Conservation (phyloP, 2,329 filamentous ascomycete species). For the Tetracladium maxilliforme region DNA sequence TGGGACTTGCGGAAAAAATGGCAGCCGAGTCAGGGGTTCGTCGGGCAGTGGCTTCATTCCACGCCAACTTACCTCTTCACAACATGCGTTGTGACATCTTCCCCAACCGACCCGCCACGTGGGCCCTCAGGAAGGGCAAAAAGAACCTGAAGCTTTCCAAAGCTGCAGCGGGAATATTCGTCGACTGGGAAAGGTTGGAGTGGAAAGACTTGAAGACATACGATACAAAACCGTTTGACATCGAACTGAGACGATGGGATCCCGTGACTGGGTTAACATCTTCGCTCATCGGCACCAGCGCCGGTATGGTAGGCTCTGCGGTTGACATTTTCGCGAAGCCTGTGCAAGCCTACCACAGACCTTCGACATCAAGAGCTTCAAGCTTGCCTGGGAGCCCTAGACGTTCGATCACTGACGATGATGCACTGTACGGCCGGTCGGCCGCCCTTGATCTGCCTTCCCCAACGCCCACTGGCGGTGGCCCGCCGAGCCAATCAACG, state of each 20-base stretch:
- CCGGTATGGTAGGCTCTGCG: constrained; percentile 2
- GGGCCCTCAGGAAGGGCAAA: constrained; percentile 23
- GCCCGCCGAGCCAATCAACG: too few species aligned
- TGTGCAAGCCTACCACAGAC: neutral
- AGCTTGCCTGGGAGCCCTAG: too few species aligned
- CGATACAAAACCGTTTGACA: constrained; percentile 20
- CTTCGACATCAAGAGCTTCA: too few species aligned
- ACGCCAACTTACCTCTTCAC: constrained; percentile 18
- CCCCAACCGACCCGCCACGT: constrained; percentile 31
- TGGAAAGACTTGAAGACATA: constrained; percentile 31
- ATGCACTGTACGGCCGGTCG: too few species aligned
- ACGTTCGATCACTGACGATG: too few species aligned
- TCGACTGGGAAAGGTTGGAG: constrained; percentile 33
- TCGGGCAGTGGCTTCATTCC: constrained; percentile 23
- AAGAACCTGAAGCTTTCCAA: constrained; percentile 30
- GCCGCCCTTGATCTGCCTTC: too few species aligned
- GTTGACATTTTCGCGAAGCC: constrained; percentile 5
- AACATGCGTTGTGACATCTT: constrained; percentile 19
- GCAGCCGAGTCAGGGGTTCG: constrained; percentile 18
- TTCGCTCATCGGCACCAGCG: constrained; percentile 3
- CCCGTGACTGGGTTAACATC: constrained; percentile 13
- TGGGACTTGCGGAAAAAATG: constrained; percentile 18
- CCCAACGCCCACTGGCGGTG: too few species aligned
- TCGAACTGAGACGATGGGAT: constrained; percentile 18
- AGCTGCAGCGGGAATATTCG: constrained; percentile 35